Evolutionary conservation across 352 stramenopile genomes (phyloP).

Genomic region (Globisporangium ultimum): DNA sequence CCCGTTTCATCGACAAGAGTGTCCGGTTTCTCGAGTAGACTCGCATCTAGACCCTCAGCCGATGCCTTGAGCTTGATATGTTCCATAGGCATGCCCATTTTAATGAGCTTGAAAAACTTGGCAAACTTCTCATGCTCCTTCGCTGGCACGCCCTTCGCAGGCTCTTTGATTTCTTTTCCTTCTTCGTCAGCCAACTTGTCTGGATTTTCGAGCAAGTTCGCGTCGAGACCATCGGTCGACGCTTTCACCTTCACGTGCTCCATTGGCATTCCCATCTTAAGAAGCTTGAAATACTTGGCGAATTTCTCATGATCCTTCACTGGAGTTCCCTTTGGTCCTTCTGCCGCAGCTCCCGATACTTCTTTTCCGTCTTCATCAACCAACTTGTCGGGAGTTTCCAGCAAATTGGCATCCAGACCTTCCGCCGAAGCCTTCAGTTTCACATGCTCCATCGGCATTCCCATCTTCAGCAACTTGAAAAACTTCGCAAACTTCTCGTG

Average conservation of each 20-base stretch:
- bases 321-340: constrained; percentile 24
- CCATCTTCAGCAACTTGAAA: constrained; percentile 92
- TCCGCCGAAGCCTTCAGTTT: constrained; percentile 79
- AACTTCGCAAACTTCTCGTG: constrained; percentile 93
- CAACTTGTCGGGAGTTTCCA: constrained; percentile 60
- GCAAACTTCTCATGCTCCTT: constrained; percentile 8
- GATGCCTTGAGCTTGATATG: constrained; percentile 89
- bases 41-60: constrained; percentile 51
- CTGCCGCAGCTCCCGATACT: constrained; percentile 4
- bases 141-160: constrained; percentile 1
- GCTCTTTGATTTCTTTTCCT: constrained; percentile 38
- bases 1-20: constrained; percentile 20
- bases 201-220: constrained; percentile 56
- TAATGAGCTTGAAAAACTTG: constrained; percentile 63
- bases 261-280: constrained; percentile 81
- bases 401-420: constrained; percentile 44
- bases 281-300: constrained; percentile 94
- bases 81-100: constrained; percentile 83
- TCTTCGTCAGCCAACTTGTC: constrained; percentile 53
- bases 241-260: constrained; percentile 90
- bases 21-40: constrained; percentile 55
- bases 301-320: constrained; percentile 66
- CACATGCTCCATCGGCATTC: constrained; percentile 83
- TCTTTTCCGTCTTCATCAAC: constrained; percentile 52
- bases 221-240: constrained; percentile 56